Percentiles rank a stretch among this genome's conserved stretches.
phyloP scores from a whole-genome alignment of 495 filamentous ascomycete species.

The Aspergillus wentii region DNA sequence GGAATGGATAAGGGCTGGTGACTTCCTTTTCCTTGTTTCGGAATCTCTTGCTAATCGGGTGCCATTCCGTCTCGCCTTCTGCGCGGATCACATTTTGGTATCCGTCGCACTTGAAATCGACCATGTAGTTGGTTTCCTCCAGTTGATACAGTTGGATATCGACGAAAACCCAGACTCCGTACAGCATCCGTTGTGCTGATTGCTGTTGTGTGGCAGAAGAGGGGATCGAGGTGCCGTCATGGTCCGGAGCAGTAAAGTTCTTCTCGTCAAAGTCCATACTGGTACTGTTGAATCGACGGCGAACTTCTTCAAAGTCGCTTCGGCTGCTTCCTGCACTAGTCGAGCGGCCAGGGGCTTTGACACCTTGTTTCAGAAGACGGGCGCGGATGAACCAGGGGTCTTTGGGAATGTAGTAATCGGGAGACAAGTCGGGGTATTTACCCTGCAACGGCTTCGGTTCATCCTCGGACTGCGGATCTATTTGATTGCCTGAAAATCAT shows the following conservation, averaged over 20 bases:
- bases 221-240: slow-evolving; percentile 28
- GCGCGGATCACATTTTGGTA: slow-evolving; percentile 75
- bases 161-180: slow-evolving; percentile 69
- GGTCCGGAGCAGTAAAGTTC: slow-evolving; percentile 22
- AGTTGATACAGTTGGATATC: slow-evolving; percentile 96
- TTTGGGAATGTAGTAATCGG: slow-evolving; percentile 73
- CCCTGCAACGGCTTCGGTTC: slow-evolving; percentile 35
- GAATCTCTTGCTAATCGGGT: slow-evolving; percentile 42
- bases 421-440: slow-evolving; percentile 42
- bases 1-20: slow-evolving; percentile 51
- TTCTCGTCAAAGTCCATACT: slow-evolving; percentile 38
- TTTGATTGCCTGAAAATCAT: slow-evolving; percentile 19
- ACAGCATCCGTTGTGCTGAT: slow-evolving; percentile 28
- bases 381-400: slow-evolving; percentile 96
- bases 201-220: slow-evolving; percentile 36
- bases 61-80: slow-evolving; percentile 39
- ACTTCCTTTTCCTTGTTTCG: slow-evolving; percentile 52
- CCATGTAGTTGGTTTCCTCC: slow-evolving; percentile 87
- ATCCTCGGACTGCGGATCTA: slow-evolving; percentile 21
- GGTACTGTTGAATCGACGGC: slow-evolving; percentile 43
- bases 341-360: slow-evolving; percentile 45
- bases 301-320: slow-evolving; percentile 50
- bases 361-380: slow-evolving; percentile 75
- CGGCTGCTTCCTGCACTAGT: slow-evolving; percentile 53
- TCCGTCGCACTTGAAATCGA: slow-evolving; percentile 98